Conservation (phyloP, 495 filamentous ascomycete species). For the Darksidea phi region DNA sequence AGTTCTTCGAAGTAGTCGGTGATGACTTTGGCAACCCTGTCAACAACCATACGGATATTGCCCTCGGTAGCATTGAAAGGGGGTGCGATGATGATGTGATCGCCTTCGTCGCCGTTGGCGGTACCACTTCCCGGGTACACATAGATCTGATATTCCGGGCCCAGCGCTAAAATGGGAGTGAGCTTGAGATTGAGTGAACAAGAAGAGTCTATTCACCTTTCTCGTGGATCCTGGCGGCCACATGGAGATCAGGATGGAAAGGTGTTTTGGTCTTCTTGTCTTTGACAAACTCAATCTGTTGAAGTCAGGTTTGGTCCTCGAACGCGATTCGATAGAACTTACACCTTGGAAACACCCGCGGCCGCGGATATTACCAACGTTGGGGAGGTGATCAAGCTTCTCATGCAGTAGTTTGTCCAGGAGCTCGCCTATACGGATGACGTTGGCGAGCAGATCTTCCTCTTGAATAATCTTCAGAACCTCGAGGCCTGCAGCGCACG, state of each 20-base stretch:
- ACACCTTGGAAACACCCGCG: slow-evolving; percentile 63
- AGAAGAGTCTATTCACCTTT: slow-evolving; percentile 31
- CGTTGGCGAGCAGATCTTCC: slow-evolving; percentile 56
- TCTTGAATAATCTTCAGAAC: slow-evolving; percentile 59
- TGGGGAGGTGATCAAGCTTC: slow-evolving; percentile 49
- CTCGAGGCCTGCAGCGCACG: slow-evolving; percentile 60
- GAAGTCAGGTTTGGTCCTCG: not conserved
- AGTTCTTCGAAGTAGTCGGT: slow-evolving; percentile 40
- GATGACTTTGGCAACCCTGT: slow-evolving; percentile 36
- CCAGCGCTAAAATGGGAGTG: slow-evolving; percentile 32
- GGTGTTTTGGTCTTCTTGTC: slow-evolving; percentile 57
- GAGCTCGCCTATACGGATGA: slow-evolving; percentile 50
- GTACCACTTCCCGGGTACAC: slow-evolving; percentile 71
- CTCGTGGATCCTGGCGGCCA: slow-evolving; percentile 41
- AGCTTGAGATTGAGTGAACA: slow-evolving; percentile 42
- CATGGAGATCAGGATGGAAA: slow-evolving; percentile 42
- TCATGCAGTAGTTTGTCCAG: slow-evolving; percentile 50
- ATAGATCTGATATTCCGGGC: slow-evolving; percentile 55
- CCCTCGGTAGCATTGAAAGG: slow-evolving; percentile 60
- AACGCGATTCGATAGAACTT: not conserved
- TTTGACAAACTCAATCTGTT: slow-evolving; percentile 55
- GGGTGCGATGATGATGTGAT: slow-evolving; percentile 75
- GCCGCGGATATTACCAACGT: slow-evolving; percentile 66
- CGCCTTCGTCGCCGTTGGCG: slow-evolving; percentile 63
- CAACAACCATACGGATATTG: slow-evolving; percentile 41